Base-by-base conservation (phyloP, 2,329 filamentous ascomycete genomes). In the Monilinia polystroma region DNA sequence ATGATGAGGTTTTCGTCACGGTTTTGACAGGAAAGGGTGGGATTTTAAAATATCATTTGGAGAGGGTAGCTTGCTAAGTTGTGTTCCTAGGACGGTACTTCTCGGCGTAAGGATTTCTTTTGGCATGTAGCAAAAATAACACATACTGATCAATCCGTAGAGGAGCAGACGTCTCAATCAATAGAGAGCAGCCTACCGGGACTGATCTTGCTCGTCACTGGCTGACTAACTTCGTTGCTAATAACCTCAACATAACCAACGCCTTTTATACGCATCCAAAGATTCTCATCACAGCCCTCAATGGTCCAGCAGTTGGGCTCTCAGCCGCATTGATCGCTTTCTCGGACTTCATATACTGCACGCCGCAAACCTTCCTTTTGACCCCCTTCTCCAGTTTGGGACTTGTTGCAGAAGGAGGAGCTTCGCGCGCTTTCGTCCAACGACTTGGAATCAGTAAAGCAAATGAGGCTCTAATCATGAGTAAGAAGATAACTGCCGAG, bases 181-280 rank as follows among this genome's bases (percentile, higher is more conserved):
- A 79, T 53, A 82, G 82, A 68, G 74, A 77, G 16, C 75, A 79
- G 2, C 78, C 81, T 23, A 76, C 78, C 26, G 73, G 76, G 18
- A 70, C 70, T 65, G 79, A 82, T 66, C 68, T 76, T 8, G 80
- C 83, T 74, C 76, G 77, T 63, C 82, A 86, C 72, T 88, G 87
- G 80, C 85, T 96, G 47, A 83, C 84, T 63, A 81, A 77, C 75
- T 96, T 98, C 79, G 90, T 92, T 14, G 83, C 89, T 72, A 90
- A 90, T 83, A 98, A 98, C 82, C 85, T 97, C 66, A 91, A 96
- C 83, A 85, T 92, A 74, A 95, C 93, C 2, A 89, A 92, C 73
- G 89, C 92, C 73, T 97, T 98, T 81, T 93, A 95, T 82, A 89
- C 88, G 18, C 95, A 98, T 80, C 91, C 93, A 73, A 97, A 98